Percentiles rank a stretch among this genome's conserved stretches.
These are phyloP conservation scores for Davidsoniella eucalypti DNA, from an alignment of 2,329 filamentous ascomycete species.

Conservation along the genomic window DNA sequence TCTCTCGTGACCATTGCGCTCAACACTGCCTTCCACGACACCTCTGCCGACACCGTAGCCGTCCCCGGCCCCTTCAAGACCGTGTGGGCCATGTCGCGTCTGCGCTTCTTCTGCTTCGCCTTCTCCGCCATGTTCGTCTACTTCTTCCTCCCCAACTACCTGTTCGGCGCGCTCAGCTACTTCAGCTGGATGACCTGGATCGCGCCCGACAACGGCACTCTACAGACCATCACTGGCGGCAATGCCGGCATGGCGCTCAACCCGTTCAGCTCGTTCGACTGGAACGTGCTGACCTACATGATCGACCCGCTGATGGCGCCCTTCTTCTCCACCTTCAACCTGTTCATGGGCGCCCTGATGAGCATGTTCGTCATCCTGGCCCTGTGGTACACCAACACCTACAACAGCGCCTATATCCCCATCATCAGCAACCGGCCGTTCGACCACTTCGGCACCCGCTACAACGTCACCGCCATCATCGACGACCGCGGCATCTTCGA, in stretches of 20 bases:
- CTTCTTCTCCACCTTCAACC: slow-evolving; percentile 45
- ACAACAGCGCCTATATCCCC: slow-evolving; percentile 37
- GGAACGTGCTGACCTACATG: slow-evolving; percentile 22
- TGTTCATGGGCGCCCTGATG: slow-evolving; percentile 38
- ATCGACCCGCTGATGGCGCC: slow-evolving; percentile 29
- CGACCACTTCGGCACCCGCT: slow-evolving; percentile 30
- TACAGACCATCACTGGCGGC: slow-evolving; percentile 23
- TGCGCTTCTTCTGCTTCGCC: slow-evolving; percentile 29
- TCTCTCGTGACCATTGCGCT: slow-evolving; percentile 34
- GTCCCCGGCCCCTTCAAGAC: slow-evolving; percentile 22
- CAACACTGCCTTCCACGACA: slow-evolving; percentile 31
- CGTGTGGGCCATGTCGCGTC: slow-evolving; percentile 26
- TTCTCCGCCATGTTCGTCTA: slow-evolving; percentile 33
- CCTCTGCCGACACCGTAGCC: slow-evolving; percentile 17
- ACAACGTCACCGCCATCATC: slow-evolving; percentile 29
- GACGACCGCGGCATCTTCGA: slow-evolving; percentile 30
- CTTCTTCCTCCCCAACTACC: slow-evolving; percentile 36
- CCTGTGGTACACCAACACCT: slow-evolving; percentile 43
- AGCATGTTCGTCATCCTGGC: slow-evolving; percentile 37
- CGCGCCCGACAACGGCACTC: slow-evolving; percentile 24
- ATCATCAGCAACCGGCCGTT: slow-evolving; percentile 36
- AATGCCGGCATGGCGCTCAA: slow-evolving; percentile 24
- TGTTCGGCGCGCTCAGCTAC: slow-evolving; percentile 29
- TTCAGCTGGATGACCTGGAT: slow-evolving; percentile 42
- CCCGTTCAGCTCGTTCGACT: slow-evolving; percentile 27